Evolutionary conservation across 2,329 filamentous ascomycete species (phyloP), one percentile per base, ranked within the genome.

Genomic region (Aureobasidium sp.): DNA sequence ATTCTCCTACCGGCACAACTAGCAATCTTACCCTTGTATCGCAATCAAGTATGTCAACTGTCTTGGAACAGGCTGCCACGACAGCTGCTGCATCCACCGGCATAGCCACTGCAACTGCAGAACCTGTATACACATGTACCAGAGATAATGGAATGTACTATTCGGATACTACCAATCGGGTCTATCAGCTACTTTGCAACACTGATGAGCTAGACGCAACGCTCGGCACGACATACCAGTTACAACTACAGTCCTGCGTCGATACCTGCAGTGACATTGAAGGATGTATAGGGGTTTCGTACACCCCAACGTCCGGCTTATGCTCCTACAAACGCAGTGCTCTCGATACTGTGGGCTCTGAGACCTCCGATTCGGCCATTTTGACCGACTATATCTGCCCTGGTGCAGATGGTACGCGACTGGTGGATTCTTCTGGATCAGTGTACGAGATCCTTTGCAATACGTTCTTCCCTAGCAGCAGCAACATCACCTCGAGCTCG

Each of bases 381-480:
- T 7, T 34, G 17, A 26, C 57, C 13, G 66, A 70, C 42, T 50
- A 70, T 2, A 61, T 56, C 3, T 71, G 70, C 55, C 67, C 69
- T 1, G 62, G 62, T 23, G 70, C 64, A 2, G 65, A 70, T 36
- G 65, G 65, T 2, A 61, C 62, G 7, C 52, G 58, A 6, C 68
- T 68, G 50, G 55, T 68, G 17, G 70, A 71, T 63, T 52, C 60
- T 27, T 62, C 57, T 3, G 70, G 69, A 26, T 63, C 63, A 10
- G 63, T 65, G 9, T 71, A 71, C 61, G 64, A 70, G 51, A 66
- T 70, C 7, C 58, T 67, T 27, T 71, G 70, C 58, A 66, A 69
- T 41, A 62, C 65, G 8, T 66, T 62, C 9, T 70, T 67, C 34
- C 69, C 67, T 20, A 60, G 63, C 1, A 63, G 63, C 53, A 59